A percentile compares a stretch with the other conserved stretches of the same genome.
Conservation (phyloP, 2,329 filamentous ascomycete genomes). For the Nigrospora oryzae region DNA sequence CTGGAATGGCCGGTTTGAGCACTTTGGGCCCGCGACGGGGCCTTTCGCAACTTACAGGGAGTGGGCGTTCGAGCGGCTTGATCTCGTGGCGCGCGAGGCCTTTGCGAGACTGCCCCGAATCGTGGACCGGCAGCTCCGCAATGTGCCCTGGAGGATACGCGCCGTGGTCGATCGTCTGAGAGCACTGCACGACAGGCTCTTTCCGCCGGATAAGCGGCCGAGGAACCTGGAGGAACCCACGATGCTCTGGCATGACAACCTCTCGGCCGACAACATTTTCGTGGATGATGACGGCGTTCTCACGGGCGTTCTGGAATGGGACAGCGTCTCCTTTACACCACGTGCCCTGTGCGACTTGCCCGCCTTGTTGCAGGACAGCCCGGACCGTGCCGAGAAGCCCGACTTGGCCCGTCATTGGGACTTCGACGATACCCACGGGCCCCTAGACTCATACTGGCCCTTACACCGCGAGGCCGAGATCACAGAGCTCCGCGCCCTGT, state of each 20-base stretch:
- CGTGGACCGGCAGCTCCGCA: constrained; percentile 2
- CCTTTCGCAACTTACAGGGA: constrained; percentile 10
- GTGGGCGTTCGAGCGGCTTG: constrained; percentile 9
- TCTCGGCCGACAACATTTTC: constrained; percentile 23
- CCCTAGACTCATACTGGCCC: constrained; percentile 6
- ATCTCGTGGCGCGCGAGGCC: constrained; percentile 11
- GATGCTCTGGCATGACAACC: constrained; percentile 20
- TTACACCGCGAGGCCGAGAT: constrained; percentile 13
- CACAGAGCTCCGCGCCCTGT: constrained; percentile 14
- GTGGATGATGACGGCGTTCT: constrained; percentile 20
- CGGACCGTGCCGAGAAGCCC: constrained; percentile 10
- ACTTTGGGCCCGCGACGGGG: constrained; percentile 4
- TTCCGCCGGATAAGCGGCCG: not conserved
- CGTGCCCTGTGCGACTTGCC: constrained; percentile 20
- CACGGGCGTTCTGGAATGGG: constrained; percentile 23
- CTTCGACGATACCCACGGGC: not conserved
- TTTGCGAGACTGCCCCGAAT: constrained; percentile 2
- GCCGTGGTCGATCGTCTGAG: constrained; percentile 10
- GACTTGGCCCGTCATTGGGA: constrained; percentile 1
- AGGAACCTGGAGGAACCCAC: constrained; percentile 7
- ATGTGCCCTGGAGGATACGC: constrained; percentile 7
- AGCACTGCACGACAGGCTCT: constrained; percentile 9
- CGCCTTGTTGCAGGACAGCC: constrained; percentile 16
- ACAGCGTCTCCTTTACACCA: constrained; percentile 21
- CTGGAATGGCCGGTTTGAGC: constrained; percentile 14